Percentiles rank a stretch among this genome's conserved stretches.
Evolutionary conservation across 2,329 filamentous ascomycete species (phyloP).

Genomic region (Diaporthe helianthi): DNA sequence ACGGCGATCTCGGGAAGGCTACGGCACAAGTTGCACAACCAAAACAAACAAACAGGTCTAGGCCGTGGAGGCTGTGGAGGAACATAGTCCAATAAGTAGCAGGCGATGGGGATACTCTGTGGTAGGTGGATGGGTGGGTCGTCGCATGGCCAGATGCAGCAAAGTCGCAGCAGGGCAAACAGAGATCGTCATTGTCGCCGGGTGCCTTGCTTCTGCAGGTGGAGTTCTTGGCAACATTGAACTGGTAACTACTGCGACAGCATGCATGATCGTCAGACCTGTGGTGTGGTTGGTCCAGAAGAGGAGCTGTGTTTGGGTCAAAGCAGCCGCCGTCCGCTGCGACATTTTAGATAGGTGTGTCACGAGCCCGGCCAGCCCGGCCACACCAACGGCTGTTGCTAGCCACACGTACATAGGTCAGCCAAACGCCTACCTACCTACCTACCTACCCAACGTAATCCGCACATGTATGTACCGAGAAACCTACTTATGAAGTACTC

Average conservation of each 20-base stretch:
- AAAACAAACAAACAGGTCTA: not conserved
- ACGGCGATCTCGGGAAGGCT: not conserved
- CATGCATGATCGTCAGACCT: slow-evolving; percentile 20
- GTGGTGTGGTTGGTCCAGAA: slow-evolving; percentile 18
- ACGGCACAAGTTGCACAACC: not conserved
- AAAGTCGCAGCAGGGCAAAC: not conserved
- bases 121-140: not conserved
- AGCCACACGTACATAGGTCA: too few relatives aligned
- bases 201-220: slow-evolving; percentile 16
- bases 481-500: too few relatives aligned
- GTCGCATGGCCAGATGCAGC: not conserved
- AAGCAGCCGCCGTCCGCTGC: slow-evolving; percentile 7
- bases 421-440: too few relatives aligned
- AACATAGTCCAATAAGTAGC: too few relatives aligned
- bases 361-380: slow-evolving; percentile 5
- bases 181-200: slow-evolving; percentile 13
- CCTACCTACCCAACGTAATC: too few relatives aligned
- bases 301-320: slow-evolving; percentile 6
- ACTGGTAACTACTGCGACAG: slow-evolving; percentile 2
- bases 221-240: slow-evolving; percentile 2
- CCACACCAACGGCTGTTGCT: not conserved
- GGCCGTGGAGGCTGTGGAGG: not conserved
- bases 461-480: too few relatives aligned
- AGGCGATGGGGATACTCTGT: too few relatives aligned
- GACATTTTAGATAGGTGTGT: too few relatives aligned